phyloP scores from a whole-genome alignment of 1,139 yeast species.

The Kazachstania sp. region DNA sequence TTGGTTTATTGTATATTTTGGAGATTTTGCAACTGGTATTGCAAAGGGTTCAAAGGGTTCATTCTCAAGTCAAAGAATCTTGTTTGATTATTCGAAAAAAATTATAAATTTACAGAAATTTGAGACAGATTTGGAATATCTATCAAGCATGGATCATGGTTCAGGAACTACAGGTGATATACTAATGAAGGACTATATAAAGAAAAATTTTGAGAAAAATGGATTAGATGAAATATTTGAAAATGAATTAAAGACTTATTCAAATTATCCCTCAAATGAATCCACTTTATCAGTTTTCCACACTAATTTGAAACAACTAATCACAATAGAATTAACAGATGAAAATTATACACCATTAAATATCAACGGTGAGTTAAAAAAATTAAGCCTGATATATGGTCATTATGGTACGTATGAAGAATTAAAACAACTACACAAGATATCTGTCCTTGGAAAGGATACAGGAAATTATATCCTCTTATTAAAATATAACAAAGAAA shows the following conservation, averaged over 20 bases:
- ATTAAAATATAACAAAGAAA: constrained; percentile 47
- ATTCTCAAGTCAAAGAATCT: constrained; percentile 50
- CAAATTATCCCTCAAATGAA: constrained; percentile 45
- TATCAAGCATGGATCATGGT: constrained; percentile 76
- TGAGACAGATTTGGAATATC: constrained; percentile 63
- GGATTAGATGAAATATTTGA: constrained; percentile 48
- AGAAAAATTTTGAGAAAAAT: constrained; percentile 47
- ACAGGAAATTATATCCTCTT: constrained; percentile 40
- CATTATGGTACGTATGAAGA: constrained; percentile 61
- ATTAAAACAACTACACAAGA: constrained; percentile 37
- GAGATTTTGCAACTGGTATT: constrained; percentile 40
- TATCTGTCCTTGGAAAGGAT: constrained; percentile 33
- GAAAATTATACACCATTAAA: constrained; percentile 64
- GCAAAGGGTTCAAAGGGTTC: constrained; percentile 47
- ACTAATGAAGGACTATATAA: constrained; percentile 57
- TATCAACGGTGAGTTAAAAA: constrained; percentile 47
- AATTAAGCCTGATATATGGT: constrained; percentile 44
- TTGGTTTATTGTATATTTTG: constrained; percentile 47
- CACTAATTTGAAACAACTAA: constrained; percentile 32
- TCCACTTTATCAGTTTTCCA: constrained; percentile 1
- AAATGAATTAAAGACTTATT: constrained; percentile 43
- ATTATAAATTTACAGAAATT: constrained; percentile 50
- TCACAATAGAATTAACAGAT: constrained; percentile 37
- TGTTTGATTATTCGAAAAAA: constrained; percentile 42
- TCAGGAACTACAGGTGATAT: constrained; percentile 85